Conservation (phyloP, 169 alveolate species). For the Cystoisospora suis region DNA sequence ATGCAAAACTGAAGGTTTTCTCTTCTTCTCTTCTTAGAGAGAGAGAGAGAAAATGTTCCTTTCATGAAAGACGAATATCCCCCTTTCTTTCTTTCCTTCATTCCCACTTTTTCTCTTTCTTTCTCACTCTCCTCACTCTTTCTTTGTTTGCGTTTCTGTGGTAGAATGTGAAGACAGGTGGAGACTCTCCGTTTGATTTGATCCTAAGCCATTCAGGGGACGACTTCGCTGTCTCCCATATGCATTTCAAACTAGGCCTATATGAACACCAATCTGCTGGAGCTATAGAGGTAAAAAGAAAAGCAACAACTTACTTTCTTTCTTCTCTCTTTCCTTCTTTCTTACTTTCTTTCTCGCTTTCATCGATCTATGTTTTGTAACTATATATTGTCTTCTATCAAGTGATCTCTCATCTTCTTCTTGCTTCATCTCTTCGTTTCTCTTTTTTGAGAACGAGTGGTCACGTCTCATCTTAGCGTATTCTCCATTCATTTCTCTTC, state of each 20-base stretch:
- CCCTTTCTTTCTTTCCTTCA: too few relatives aligned
- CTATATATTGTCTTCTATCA: too few relatives aligned
- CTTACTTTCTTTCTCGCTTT: background rate
- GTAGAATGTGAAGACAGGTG: constrained; percentile 50
- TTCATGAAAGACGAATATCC: too few relatives aligned
- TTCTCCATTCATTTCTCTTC: background rate
- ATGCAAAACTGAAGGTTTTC: too few relatives aligned
- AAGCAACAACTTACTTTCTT: constrained; percentile 52
- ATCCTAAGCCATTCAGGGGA: constrained; percentile 72
- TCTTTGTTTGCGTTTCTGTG: background rate
- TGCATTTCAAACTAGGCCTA: constrained; percentile 90
- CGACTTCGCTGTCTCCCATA: constrained; percentile 77
- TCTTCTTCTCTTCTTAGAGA: too few relatives aligned
- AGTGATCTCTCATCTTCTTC: too few relatives aligned
- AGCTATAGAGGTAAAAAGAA: constrained; percentile 81
- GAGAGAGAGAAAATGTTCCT: too few relatives aligned
- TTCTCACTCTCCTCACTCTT: background rate
- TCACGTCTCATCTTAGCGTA: background rate
- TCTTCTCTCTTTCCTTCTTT: background rate
- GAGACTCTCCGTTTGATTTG: constrained; percentile 77
- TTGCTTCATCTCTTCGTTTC: background rate
- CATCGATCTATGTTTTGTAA: too few relatives aligned
- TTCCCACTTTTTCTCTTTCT: background rate
- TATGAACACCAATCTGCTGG: constrained; percentile 92
- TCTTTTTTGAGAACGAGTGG: background rate